Evolutionary conservation across 371 early-diverging fungal species (phyloP), one percentile per base, ranked within the genome.

Genomic region (Basidiobolus meristosporus): DNA sequence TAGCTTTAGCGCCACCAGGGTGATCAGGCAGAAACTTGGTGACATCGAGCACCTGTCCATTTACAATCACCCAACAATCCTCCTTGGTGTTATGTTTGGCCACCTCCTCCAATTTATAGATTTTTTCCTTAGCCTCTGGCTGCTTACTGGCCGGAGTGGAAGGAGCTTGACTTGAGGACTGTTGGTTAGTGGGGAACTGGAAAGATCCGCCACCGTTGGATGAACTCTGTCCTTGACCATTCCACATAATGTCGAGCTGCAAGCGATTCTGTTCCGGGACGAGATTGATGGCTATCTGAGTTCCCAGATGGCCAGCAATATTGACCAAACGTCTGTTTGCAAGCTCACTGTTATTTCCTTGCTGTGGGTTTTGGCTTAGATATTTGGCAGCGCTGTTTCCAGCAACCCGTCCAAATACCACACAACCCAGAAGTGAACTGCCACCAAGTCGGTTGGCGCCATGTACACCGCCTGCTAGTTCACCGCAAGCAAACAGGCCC

Each of bases 1-100:
- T 83, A 4, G 82, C 79, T 60, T 82, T 84, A 65, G 82, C 81
- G 46, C 85, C 87, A 38, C 81, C 75, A 26, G 87, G 90, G 59
- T 89, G 86, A 44, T 84, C 82, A 33, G 65, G 57, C 57, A 88
- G 64, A 68, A 93, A 95, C 41, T 72, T 69, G 36, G 96, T 92
- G 21, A 85, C 90, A 53, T 96, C 76, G 48, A 89, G 70, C 15
- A 98, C 95, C 45, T 83, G 66, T 31, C 82, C 87, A 47, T 87
- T 78, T n/a, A 96, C 77, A 47, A 89, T 70, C 34, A 95, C 87
- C 97, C 95, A 98, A 57, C 89, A 83, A 58, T 93, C 95, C 5
- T 85, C 64, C 37, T 73, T 66, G 40, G 57, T 82, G 68, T 77
- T 80, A 61, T 95, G 96, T 56, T 82, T 79, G 23, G 81, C 69